A percentile compares a stretch with the other conserved stretches of the same genome.
phyloP scores from a whole-genome alignment of 768 basidiomycete genomes.

The Suillus decipiens region DNA sequence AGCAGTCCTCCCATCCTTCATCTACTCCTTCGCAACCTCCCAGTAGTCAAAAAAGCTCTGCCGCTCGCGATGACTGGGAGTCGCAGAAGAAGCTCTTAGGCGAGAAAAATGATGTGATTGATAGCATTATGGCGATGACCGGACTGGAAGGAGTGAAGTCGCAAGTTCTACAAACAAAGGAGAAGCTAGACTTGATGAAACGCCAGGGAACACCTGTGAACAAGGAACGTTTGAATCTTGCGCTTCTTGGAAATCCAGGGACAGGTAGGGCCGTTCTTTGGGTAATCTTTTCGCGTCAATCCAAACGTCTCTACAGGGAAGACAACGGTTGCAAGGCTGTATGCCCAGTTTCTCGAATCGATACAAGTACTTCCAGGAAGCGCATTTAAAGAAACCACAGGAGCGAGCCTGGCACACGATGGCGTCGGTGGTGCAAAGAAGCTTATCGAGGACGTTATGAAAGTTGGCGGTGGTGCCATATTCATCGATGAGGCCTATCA shows the following conservation, averaged over 20 bases:
- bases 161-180: constrained; percentile 52
- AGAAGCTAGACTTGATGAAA: constrained; percentile 47
- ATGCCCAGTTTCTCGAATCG: constrained; percentile 57
- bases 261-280: constrained; percentile 45
- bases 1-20: neutral
- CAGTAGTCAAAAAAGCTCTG: neutral
- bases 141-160: constrained; percentile 61
- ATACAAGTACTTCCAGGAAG: constrained; percentile 48
- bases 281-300: neutral
- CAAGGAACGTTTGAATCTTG: constrained; percentile 55
- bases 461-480: constrained; percentile 56
- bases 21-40: neutral
- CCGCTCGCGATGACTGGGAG: constrained; percentile 42
- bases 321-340: constrained; percentile 63
- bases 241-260: constrained; percentile 67
- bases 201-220: constrained; percentile 49
- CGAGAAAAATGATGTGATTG: constrained; percentile 47
- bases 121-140: constrained; percentile 60
- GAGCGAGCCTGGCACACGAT: constrained; percentile 52
- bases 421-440: constrained; percentile 52
- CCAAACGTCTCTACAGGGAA: constrained; percentile 42
- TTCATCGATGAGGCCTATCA: constrained; percentile 73
- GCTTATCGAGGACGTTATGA: constrained; percentile 44
- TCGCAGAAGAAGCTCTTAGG: constrained; percentile 54
- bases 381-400: constrained; percentile 57